Base-by-base conservation (phyloP, 129 eudicot species). In the Cynara cardunculus region DNA sequence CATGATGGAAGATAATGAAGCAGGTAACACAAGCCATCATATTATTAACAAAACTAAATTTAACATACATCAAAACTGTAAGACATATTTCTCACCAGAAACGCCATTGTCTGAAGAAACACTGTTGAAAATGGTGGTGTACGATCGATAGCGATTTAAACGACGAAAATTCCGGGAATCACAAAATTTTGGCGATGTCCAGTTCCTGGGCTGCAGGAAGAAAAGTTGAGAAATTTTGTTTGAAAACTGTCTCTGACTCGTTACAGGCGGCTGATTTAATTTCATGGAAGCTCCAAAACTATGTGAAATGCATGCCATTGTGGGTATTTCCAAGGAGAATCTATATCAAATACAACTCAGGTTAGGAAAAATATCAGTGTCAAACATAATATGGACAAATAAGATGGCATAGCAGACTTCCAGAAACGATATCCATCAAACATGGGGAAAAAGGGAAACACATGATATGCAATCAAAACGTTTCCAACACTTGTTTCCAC, bases 241-340 rank as follows among this genome's bases (percentile, higher is more conserved):
- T 46, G 82, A 76, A 25, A 65, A 80, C 8, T 56, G 84, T 19
- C 35, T 39, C 69, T 76, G 80, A 77, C 16, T 72, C 2, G 67
- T 12, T 44, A 53, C 30, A 22, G 71, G 85, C 27, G 61, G 83
- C 80, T 81, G 77, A 37, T 67, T 46, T 31, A 80, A 56, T 56
- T 76, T 85, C 61, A 76, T 75, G 53, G 85, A 75, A 72, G 73
- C 73, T 72, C 83, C 80, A 32, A 77, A 39, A 64, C 9, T 56
- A 75, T 82, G 82, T 28, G 88, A 86, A 78, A 78, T 72, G 78
- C 84, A 78, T 39, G 84, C 88, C 88, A 86, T 85, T n/a, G 19
- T 35, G 56, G 2, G 74, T 73, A 32, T 71, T 31, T 77, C 25
- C 10, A 0, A 14, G 46, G 73, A 67, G 69, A 77, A 81, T 67